Percentiles rank a stretch among this genome's conserved stretches.
These are phyloP conservation scores for Ascochyta fabae DNA, from an alignment of 2,329 filamentous ascomycete genomes.

Conservation along the genomic window DNA sequence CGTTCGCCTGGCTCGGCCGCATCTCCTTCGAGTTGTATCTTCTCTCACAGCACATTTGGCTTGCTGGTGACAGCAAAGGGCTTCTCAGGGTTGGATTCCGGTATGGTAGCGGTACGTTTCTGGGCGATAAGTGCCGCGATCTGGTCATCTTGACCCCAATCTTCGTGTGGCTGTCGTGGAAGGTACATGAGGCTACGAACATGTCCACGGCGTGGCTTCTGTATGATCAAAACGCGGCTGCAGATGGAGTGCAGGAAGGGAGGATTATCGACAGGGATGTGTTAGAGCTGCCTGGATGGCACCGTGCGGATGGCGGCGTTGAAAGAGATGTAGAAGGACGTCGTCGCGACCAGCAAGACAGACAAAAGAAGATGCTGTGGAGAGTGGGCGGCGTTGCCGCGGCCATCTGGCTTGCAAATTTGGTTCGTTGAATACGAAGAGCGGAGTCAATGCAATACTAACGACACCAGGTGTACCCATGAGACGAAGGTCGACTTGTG, in stretches of 20 bases:
- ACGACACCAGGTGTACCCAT: background rate
- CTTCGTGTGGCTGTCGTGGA: constrained; percentile 54
- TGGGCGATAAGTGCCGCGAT: constrained; percentile 46
- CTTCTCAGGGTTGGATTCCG: constrained; percentile 52
- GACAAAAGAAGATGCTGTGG: background rate
- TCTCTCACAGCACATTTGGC: constrained; percentile 67
- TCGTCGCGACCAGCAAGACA: background rate
- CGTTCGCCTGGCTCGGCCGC: constrained; percentile 63
- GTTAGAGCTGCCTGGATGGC: constrained; percentile 12
- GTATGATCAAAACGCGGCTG: background rate
- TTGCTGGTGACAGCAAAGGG: constrained; percentile 64
- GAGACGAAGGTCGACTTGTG: background rate
- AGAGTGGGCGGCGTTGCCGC: constrained; percentile 2
- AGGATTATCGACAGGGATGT: background rate
- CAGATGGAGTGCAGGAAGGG: background rate
- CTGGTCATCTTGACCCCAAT: constrained; percentile 49
- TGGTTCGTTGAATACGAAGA: background rate
- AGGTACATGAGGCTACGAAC: constrained; percentile 48
- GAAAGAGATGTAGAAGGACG: background rate
- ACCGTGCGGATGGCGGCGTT: background rate
- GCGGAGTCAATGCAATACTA: background rate
- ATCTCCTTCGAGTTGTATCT: constrained; percentile 66
- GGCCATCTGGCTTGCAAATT: constrained; percentile 4
- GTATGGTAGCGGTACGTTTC: constrained; percentile 31
- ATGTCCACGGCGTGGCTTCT: constrained; percentile 49